Base-by-base conservation (phyloP, 208 protist species). In the Wallacemonas sp. region DNA sequence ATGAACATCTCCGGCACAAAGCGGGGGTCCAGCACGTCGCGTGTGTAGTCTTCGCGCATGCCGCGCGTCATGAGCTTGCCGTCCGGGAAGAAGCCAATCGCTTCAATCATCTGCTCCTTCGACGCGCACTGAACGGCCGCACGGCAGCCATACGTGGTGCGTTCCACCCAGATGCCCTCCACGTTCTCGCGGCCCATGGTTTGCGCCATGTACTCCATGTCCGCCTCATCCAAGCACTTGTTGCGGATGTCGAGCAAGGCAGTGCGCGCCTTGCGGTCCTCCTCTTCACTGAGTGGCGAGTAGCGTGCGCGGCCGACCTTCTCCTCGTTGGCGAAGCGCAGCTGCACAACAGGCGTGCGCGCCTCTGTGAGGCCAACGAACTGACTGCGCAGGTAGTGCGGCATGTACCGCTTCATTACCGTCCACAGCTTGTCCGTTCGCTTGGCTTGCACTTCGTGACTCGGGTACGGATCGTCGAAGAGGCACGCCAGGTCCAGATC, bases 401-500 rank as follows among this genome's bases (percentile, higher is more conserved):
- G 90, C 54, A 93, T 68, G 78, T 94, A 93, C 0, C 86, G 84
- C 73, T 93, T 93, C 36, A 93, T 91, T 27, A 93, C 90, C 24
- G 79, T 87, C 86, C 87, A 96, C 27, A 96, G 76, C 66, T 93
- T 92, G 21, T 96, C 90, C 36, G 80, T 87, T 8, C 87, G 87
- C 66, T 94, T 93, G 14, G 86, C 78, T 54, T 96, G 90, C 19
- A 93, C 75, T 12, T 80, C 72, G 62, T 93, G 87, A 5, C 76
- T 76, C 2, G 87, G 87, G 72, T 93, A 93, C 17, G 88, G 87
- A 61, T 96, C 90, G 62, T 96, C 87, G 70, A 96, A 93, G 62
- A 96, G 78, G 67, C 87, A 93, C 24, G 87, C 87, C n/a, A 96
- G 78, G 70, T 96, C 90, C 1, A 96, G 65, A 58, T 96, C 90